Conservation (phyloP, 805 yeast species). For the Grigorovia jiainica region DNA sequence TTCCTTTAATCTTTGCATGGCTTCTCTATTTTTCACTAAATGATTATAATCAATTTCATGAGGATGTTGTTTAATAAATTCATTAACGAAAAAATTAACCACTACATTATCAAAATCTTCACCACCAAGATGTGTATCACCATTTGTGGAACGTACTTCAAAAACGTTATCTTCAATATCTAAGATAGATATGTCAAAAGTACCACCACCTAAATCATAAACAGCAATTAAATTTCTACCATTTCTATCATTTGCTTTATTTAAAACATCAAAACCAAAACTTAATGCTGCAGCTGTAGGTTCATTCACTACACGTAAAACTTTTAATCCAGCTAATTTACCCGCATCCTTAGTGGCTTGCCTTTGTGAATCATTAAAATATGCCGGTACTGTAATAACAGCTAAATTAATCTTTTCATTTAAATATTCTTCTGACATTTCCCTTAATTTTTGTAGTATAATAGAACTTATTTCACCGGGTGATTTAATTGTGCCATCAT, state of each 20-base stretch:
- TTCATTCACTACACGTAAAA: slow-evolving; percentile 68
- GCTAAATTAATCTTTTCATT: slow-evolving; percentile 52
- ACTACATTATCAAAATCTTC: slow-evolving; percentile 73
- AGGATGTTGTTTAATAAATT: slow-evolving; percentile 44
- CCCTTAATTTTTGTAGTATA: slow-evolving; percentile 55
- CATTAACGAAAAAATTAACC: slow-evolving; percentile 45
- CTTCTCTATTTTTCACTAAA: slow-evolving; percentile 39
- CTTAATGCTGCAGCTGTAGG: slow-evolving; percentile 85
- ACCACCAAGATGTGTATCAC: slow-evolving; percentile 80
- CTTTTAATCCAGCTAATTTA: slow-evolving; percentile 62
- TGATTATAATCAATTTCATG: slow-evolving; percentile 26
- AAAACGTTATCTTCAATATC: slow-evolving; percentile 76
- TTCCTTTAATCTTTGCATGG: slow-evolving; percentile 69
- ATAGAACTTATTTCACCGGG: slow-evolving; percentile 68
- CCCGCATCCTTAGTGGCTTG: slow-evolving; percentile 82
- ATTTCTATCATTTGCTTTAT: slow-evolving; percentile 18
- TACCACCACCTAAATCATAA: slow-evolving; percentile 79
- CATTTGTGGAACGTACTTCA: slow-evolving; percentile 75
- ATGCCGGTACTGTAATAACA: slow-evolving; percentile 79
- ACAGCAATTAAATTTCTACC: slow-evolving; percentile 35
- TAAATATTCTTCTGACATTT: slow-evolving; percentile 51
- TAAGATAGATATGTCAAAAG: slow-evolving; percentile 70
- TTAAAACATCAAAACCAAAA: slow-evolving; percentile 55
- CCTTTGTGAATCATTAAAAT: slow-evolving; percentile 73
- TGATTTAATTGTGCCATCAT: slow-evolving; percentile 37